Conservation (phyloP, 176 grass and related monocot genomes). For the Eleusine coracana region DNA sequence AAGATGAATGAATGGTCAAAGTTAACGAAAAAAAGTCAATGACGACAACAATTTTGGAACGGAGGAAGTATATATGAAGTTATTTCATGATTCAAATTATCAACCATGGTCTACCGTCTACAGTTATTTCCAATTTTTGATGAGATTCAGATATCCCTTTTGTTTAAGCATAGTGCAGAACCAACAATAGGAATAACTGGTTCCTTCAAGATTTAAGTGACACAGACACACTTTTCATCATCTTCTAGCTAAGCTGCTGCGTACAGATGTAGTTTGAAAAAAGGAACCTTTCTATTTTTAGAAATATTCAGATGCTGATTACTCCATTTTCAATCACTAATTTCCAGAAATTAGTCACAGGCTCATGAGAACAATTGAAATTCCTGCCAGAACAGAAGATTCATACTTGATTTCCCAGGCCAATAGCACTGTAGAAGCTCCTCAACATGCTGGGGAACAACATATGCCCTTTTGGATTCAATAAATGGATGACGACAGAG, state of each 20-base stretch:
- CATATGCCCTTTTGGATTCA: constrained; percentile 98
- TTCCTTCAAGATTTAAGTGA: background rate
- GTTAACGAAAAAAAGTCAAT: too few relatives aligned
- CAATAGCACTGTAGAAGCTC: constrained; percentile 95
- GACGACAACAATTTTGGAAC: too few relatives aligned
- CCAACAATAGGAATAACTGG: background rate
- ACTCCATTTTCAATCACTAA: background rate
- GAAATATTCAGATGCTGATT: constrained; percentile 4
- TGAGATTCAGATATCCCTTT: background rate
- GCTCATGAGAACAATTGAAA: background rate
- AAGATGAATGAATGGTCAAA: too few relatives aligned
- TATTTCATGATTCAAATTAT: background rate
- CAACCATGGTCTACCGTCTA: too few relatives aligned
- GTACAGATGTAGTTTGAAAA: background rate
- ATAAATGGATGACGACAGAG: constrained; percentile 90
- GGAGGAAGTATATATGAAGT: too few relatives aligned
- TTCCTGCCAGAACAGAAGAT: constrained; percentile 15
- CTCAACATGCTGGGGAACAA: constrained; percentile 85
- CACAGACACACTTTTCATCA: background rate
- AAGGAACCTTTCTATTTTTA: background rate
- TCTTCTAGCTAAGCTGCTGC: background rate
- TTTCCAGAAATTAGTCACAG: constrained; percentile 16
- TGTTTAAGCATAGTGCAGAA: background rate
- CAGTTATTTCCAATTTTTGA: too few relatives aligned
- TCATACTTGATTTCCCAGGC: constrained; percentile 75